Base-by-base conservation (phyloP, 352 stramenopile species). In the Thraustotheca clavata region DNA sequence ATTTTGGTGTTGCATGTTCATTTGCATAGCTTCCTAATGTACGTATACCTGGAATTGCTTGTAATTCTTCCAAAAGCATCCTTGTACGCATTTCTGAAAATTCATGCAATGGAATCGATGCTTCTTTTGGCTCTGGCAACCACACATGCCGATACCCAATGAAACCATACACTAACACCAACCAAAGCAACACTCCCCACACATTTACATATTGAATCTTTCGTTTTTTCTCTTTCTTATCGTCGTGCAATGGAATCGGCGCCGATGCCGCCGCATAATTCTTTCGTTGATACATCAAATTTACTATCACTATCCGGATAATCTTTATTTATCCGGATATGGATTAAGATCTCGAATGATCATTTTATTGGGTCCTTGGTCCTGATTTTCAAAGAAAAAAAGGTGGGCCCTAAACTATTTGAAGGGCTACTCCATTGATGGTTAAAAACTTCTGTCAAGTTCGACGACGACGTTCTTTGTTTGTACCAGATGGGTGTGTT, bases 11-110 rank as follows among this genome's bases (percentile, higher is more conserved):
- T 22, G 81, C 61, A 66, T 79, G 76, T 35, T 90, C 81, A 49
- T 90, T 90, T 26, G 77, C 80, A 49, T 71, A 67, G 3, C 75
- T 83, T 24, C 81, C 81, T 1, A 90, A 77, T 0, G 76, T 76
- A 18, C 80, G 81, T 54, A 84, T 88, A 9, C 81, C 57, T 7
- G 52, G 79, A 43, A 88, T 86, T 69, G 74, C 77, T 76, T 88
- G 84, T 52, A 90, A 83, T 12, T 76, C 47, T 41, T 88, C 77
- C 31, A 90, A 59, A 39, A 87, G 73, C 3, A 77, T 69, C 5
- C 81, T 74, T n/a, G 80, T 72, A 48, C 80, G 73, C 16, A 52
- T 75, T 62, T 89, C 80, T 0, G 80, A 80, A 60, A 89, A 89
- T 18, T 73, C 65, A 24, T 59, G 35, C 6, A 27, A 1, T 3